phyloP scores from a whole-genome alignment of 2,329 filamentous ascomycete genomes.

The Talaromyces verruculosus region DNA sequence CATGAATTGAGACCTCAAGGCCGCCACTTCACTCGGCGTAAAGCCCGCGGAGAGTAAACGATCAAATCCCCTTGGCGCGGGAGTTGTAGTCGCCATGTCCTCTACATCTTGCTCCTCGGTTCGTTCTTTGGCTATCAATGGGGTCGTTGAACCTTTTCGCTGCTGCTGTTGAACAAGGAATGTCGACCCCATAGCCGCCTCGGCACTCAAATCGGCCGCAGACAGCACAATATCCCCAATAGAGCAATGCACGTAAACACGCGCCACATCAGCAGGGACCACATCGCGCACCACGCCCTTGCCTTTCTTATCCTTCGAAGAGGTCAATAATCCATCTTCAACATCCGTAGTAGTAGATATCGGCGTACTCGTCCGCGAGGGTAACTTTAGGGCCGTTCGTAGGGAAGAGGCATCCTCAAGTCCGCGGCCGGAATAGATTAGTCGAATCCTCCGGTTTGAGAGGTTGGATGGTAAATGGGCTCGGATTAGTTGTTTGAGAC shows the following conservation, averaged over 20 bases:
- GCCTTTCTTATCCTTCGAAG: slow-evolving; percentile 47
- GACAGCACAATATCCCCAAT: slow-evolving; percentile 75
- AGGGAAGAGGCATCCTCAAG: slow-evolving; percentile 73
- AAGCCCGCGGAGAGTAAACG: slow-evolving; percentile 79
- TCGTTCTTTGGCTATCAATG: neutral
- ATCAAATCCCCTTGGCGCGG: slow-evolving; percentile 79
- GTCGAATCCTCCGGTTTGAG: slow-evolving; percentile 70
- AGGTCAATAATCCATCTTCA: slow-evolving; percentile 23
- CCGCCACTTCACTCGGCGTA: slow-evolving; percentile 76
- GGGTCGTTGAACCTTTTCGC: neutral
- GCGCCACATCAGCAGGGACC: slow-evolving; percentile 54
- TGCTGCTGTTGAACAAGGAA: slow-evolving; percentile 24
- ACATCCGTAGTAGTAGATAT: slow-evolving; percentile 20
- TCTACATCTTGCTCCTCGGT: slow-evolving; percentile 16
- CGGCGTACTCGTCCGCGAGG: slow-evolving; percentile 49
- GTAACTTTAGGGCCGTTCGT: slow-evolving; percentile 64
- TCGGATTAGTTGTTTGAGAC: slow-evolving; percentile 81
- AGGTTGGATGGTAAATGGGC: slow-evolving; percentile 62
- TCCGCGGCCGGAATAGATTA: slow-evolving; percentile 87
- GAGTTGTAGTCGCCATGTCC: slow-evolving; percentile 40
- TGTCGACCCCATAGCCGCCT: slow-evolving; percentile 51
- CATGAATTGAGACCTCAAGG: slow-evolving; percentile 83
- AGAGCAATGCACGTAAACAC: slow-evolving; percentile 90
- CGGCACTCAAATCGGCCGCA: slow-evolving; percentile 65
- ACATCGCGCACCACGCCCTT: slow-evolving; percentile 57